These are phyloP conservation scores for Tetraselmis chui DNA, from an alignment of 139 green algal species.

Conservation along the genomic window DNA sequence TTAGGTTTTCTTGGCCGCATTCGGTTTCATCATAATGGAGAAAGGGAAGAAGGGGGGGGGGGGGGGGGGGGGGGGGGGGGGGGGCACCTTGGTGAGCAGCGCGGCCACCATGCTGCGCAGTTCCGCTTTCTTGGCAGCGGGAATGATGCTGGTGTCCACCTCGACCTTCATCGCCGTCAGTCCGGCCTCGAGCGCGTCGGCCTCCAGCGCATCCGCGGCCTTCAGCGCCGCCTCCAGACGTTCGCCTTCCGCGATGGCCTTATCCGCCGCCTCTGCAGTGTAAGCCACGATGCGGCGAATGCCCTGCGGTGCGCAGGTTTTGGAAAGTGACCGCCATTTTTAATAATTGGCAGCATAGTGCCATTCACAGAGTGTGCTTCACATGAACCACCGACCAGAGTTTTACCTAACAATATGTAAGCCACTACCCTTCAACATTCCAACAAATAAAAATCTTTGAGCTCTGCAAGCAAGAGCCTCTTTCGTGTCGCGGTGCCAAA, in stretches of 20 bases:
- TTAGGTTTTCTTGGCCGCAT: too few relatives aligned
- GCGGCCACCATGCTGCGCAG: neutral
- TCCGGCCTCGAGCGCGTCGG: slow-evolving; percentile 30
- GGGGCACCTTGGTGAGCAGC: neutral
- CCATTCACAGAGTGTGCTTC: too few relatives aligned
- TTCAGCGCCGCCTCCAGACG: slow-evolving; percentile 46
- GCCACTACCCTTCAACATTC: too few relatives aligned
- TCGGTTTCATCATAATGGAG: too few relatives aligned
- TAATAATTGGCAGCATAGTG: too few relatives aligned
- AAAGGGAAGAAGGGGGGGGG: too few relatives aligned
- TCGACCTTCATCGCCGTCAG: slow-evolving; percentile 24
- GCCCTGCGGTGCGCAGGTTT: slow-evolving; percentile 10
- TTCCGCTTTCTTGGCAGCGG: neutral
- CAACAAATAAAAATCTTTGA: too few relatives aligned
- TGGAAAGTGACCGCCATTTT: too few relatives aligned
- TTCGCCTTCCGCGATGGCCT: slow-evolving; percentile 57
- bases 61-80: neutral
- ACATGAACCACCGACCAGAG: too few relatives aligned
- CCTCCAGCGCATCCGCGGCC: slow-evolving; percentile 23
- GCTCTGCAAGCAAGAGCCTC: too few relatives aligned
- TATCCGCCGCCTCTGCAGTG: slow-evolving; percentile 63
- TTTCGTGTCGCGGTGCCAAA: too few relatives aligned
- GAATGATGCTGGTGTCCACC: slow-evolving; percentile 34
- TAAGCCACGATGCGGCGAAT: slow-evolving; percentile 79
- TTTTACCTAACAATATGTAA: too few relatives aligned